Evolutionary conservation across 2,329 filamentous ascomycete species (phyloP).

Genomic region (Herpotrichia juniperi): DNA sequence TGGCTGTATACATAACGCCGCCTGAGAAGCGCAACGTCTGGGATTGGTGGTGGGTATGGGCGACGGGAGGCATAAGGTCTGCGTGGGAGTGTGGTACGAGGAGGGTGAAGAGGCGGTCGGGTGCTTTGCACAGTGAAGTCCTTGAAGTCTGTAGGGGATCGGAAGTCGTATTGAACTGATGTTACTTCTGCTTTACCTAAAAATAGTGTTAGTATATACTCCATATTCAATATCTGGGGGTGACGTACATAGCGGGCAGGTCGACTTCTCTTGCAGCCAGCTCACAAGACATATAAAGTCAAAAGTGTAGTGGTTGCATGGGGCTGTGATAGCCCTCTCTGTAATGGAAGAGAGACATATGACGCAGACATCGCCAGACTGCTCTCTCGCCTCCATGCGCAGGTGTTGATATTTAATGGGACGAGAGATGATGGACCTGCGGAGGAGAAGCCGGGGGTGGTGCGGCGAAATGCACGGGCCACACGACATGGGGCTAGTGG

Average conservation of each 20-base stretch:
- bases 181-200: slow-evolving; percentile 59
- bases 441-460: not conserved
- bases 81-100: slow-evolving; percentile 21
- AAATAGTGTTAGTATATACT: not conserved
- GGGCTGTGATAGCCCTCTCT: slow-evolving; percentile 72
- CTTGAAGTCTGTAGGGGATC: slow-evolving; percentile 60
- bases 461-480: not conserved
- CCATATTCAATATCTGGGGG: slow-evolving; percentile 10
- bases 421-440: not conserved
- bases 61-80: slow-evolving; percentile 23
- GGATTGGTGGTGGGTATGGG: slow-evolving; percentile 28
- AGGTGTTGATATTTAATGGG: not conserved
- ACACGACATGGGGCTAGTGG: no score
- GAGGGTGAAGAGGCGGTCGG: slow-evolving; percentile 12
- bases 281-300: slow-evolving; percentile 84
- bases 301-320: slow-evolving; percentile 81
- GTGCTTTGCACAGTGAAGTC: slow-evolving; percentile 60
- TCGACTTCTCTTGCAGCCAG: slow-evolving; percentile 76
- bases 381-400: slow-evolving; percentile 30
- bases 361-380: slow-evolving; percentile 63
- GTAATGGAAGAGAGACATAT: slow-evolving; percentile 83
- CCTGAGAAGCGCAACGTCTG: slow-evolving; percentile 57
- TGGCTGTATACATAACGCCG: slow-evolving; percentile 76
- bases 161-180: slow-evolving; percentile 70
- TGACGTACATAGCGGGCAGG: slow-evolving; percentile 79